A percentile compares a stretch with the other conserved stretches of the same genome.
Conservation (phyloP, 2,329 filamentous ascomycete genomes). For the Monosporascus sp. region DNA sequence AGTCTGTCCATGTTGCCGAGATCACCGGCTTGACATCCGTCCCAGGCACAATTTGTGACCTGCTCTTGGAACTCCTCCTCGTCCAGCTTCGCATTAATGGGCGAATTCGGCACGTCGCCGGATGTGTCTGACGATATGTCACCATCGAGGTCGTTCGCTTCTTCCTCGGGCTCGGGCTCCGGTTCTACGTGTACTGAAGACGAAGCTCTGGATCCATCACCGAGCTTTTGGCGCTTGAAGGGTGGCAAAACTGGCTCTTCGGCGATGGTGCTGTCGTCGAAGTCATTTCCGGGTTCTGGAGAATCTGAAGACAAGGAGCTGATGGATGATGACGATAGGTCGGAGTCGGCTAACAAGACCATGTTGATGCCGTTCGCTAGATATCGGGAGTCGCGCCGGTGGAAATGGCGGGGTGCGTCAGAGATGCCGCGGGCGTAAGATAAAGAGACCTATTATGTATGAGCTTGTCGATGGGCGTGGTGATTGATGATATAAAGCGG, state of each 20-base stretch:
- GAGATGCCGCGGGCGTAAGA: not conserved
- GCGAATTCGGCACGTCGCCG: conserved; percentile 73
- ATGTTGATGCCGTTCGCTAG: conserved; percentile 1
- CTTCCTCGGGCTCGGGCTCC: conserved; percentile 37
- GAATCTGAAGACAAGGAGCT: not conserved
- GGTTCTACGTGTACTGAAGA: conserved; percentile 46
- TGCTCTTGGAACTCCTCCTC: conserved; percentile 75
- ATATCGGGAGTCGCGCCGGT: not conserved
- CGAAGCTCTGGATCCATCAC: conserved; percentile 33
- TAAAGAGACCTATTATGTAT: no score
- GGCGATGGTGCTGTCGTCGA: conserved; percentile 18
- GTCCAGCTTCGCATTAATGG: conserved; percentile 60
- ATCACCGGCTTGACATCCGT: conserved; percentile 67
- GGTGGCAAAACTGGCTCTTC: conserved; percentile 28
- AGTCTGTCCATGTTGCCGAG: conserved; percentile 75
- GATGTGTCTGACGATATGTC: conserved; percentile 89
- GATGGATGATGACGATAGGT: conserved; percentile 1
- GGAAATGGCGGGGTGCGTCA: not conserved
- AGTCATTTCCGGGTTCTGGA: conserved; percentile 11
- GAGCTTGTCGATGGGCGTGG: not conserved
- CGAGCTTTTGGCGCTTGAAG: conserved; percentile 32
- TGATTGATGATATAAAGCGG: not conserved
- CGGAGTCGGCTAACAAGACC: conserved; percentile 4
- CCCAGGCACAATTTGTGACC: conserved; percentile 74
- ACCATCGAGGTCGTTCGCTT: conserved; percentile 40